Evolutionary conservation across 1,284 basidiomycete species (phyloP).

Genomic region (Golubevia sp.): DNA sequence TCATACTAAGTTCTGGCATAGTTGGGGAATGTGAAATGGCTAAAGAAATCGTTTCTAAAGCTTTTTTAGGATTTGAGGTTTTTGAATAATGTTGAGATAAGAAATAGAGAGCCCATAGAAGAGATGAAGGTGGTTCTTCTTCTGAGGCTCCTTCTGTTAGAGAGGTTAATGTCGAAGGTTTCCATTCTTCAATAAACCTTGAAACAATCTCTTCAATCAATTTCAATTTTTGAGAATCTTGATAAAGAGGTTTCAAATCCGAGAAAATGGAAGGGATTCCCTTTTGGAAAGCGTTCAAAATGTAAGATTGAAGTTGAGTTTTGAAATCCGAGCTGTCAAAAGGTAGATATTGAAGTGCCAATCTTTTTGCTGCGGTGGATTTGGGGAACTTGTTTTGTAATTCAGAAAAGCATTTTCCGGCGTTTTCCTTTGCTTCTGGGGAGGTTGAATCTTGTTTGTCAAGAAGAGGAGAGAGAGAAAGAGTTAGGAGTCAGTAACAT

Average conservation of each 20-base stretch:
- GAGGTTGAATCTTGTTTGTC: not conserved
- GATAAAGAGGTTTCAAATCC: constrained; percentile 87
- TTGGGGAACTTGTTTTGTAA: constrained; percentile 32
- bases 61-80: constrained; percentile 64
- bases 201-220: constrained; percentile 74
- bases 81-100: constrained; percentile 85
- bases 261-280: constrained; percentile 93
- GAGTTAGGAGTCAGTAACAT: constrained; percentile 35
- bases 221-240: constrained; percentile 69
- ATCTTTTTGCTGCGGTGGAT: constrained; percentile 37
- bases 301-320: constrained; percentile 72
- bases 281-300: constrained; percentile 75
- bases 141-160: constrained; percentile 18
- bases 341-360: constrained; percentile 25
- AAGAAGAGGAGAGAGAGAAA: not conserved
- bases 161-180: constrained; percentile 11
- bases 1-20: constrained; percentile 85
- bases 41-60: constrained; percentile 72
- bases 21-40: constrained; percentile 87
- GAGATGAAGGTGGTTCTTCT: constrained; percentile 75
- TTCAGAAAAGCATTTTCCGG: constrained; percentile 19
- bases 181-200: constrained; percentile 30
- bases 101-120: constrained; percentile 95
- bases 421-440: not conserved
- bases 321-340: constrained; percentile 73